Evolutionary conservation across 805 yeast species (phyloP).

Genomic region (Saccharomycopsis schoenii): DNA sequence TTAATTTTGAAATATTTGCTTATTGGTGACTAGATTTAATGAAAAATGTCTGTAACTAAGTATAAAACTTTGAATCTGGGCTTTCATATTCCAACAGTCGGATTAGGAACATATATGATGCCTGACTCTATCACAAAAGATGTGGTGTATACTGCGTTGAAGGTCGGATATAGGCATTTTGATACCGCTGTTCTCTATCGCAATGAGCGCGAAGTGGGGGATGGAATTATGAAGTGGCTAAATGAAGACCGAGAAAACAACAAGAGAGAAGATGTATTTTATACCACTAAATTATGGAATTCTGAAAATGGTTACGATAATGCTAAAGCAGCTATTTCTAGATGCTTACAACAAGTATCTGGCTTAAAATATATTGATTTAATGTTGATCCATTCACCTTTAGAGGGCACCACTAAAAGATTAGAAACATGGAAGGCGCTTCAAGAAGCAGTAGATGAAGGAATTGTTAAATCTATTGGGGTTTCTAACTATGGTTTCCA

Average conservation of each 20-base stretch:
- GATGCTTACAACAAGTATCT: constrained; percentile 42
- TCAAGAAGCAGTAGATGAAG: constrained; percentile 58
- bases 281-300: constrained; percentile 72
- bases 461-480: constrained; percentile 58
- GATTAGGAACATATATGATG: constrained; percentile 43
- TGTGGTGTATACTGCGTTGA: constrained; percentile 47
- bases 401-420: constrained; percentile 36
- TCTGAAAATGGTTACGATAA: constrained; percentile 47
- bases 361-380: constrained; percentile 62
- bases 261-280: constrained; percentile 43
- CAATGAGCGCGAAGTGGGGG: constrained; percentile 53
- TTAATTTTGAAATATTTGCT: neutral
- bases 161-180: constrained; percentile 61
- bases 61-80: constrained; percentile 44
- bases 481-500: constrained; percentile 62
- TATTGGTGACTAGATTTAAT: neutral
- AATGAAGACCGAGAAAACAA: constrained; percentile 34
- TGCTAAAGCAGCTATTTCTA: constrained; percentile 49
- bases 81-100: constrained; percentile 43
- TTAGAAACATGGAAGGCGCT: constrained; percentile 61
- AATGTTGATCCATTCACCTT: constrained; percentile 58
- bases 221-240: constrained; percentile 47
- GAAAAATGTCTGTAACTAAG: constrained; percentile 4
- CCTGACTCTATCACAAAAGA: constrained; percentile 31
- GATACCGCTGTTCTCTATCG: constrained; percentile 63